These are phyloP conservation scores for Aegilops tauschii DNA, from an alignment of 176 grass and related monocot genomes.

Conservation along the genomic window DNA sequence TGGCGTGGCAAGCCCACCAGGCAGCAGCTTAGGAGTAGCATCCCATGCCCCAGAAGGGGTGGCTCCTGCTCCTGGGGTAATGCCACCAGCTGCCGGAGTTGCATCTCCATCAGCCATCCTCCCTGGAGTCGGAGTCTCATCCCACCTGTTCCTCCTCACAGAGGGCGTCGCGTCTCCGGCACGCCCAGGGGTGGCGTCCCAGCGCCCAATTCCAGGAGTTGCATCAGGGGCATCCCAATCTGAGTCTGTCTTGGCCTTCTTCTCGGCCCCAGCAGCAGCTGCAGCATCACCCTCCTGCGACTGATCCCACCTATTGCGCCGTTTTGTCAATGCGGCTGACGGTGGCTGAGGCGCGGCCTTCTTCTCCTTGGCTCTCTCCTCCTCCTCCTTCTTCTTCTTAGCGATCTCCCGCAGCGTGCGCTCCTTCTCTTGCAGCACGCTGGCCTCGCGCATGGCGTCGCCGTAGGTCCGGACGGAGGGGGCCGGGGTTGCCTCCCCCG, in stretches of 20 bases:
- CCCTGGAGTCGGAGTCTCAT: conserved; percentile 88
- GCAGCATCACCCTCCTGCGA: conserved; percentile 66
- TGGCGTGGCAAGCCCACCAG: conserved; percentile 74
- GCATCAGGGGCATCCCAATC: conserved; percentile 95
- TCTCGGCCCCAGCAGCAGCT: conserved; percentile 37
- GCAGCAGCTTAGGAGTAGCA: conserved; percentile 83
- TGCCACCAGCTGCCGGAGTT: conserved; percentile 70
- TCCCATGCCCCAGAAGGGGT: conserved; percentile 93
- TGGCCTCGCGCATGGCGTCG: conserved; percentile 74
- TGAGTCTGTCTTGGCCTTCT: conserved; percentile 66
- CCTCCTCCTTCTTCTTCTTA: conserved; percentile 73
- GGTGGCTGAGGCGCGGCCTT: conserved; percentile 45
- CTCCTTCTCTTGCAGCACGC: conserved; percentile 64
- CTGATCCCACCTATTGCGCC: conserved; percentile 96
- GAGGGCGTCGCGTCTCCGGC: conserved; percentile 74
- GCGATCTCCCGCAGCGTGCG: conserved; percentile 64
- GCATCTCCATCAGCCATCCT: conserved; percentile 86
- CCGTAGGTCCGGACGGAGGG: conserved; percentile 74
- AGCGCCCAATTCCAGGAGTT: conserved; percentile 82
- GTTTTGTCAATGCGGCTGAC: conserved; percentile 32
- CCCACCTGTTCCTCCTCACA: conserved; percentile 78
- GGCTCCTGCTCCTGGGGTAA: conserved; percentile 60
- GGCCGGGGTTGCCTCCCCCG: conserved; percentile 76
- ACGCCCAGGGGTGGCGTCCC: conserved; percentile 71
- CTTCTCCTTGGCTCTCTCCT: conserved; percentile 52